Percentiles rank a stretch among this genome's conserved stretches.
These are phyloP conservation scores for Lasiosphaeria ovina DNA, from an alignment of 495 filamentous ascomycete genomes.

Conservation along the genomic window DNA sequence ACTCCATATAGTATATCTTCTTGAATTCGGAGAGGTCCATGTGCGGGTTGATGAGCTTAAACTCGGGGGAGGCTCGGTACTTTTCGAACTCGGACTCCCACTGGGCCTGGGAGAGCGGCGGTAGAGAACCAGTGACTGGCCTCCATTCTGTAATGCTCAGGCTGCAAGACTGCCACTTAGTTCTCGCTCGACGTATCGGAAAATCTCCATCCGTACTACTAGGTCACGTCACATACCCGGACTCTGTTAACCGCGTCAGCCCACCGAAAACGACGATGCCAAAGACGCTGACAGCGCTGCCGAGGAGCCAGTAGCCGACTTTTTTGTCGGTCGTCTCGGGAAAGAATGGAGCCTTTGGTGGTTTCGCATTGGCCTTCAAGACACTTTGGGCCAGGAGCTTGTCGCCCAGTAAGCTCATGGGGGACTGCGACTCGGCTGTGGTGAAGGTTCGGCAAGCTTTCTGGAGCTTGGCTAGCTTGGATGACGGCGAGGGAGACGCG, in stretches of 20 bases:
- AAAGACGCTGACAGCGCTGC: conserved; percentile 87
- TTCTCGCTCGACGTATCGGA: background rate
- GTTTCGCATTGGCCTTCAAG: conserved; percentile 6
- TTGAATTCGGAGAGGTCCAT: conserved; percentile 95
- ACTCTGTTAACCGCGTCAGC: conserved; percentile 90
- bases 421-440: conserved; percentile 10
- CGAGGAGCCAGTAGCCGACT: conserved; percentile 91
- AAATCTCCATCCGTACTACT: background rate
- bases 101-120: conserved; percentile 68
- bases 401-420: conserved; percentile 1
- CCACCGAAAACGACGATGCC: conserved; percentile 96
- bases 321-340: conserved; percentile 68
- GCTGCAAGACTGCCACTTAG: conserved; percentile 42
- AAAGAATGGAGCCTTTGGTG: conserved; percentile 47
- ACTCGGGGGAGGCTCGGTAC: conserved; percentile 89
- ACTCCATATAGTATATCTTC: conserved; percentile 99
- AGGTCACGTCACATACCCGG: conserved; percentile 62
- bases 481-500: conserved; percentile 25
- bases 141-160: conserved; percentile 99
- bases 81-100: conserved; percentile 92
- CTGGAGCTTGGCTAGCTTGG: conserved; percentile 16
- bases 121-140: conserved; percentile 90
- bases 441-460: conserved; percentile 23
- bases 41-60: conserved; percentile 80
- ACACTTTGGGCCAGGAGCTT: background rate